Percentiles rank a stretch among this genome's conserved stretches.
Conservation (phyloP, 75 land plant species). For the Chamaecyparis obtusa region DNA sequence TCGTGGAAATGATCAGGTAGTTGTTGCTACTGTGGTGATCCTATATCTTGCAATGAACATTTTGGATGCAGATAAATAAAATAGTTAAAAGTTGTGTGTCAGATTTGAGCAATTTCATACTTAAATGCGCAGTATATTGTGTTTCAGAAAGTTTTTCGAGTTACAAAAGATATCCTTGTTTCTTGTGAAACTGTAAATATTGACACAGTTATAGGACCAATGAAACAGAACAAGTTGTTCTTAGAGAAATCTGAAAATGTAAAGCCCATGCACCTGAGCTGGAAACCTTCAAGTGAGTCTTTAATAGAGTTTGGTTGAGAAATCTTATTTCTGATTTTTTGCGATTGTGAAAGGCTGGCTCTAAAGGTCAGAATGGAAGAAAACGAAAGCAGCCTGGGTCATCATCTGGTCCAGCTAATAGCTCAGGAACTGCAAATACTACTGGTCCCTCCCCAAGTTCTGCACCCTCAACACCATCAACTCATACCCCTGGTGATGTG, state of each 20-base stretch:
- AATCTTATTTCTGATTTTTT: constrained; percentile 4
- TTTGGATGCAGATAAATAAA: not conserved
- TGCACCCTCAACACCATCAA: constrained; percentile 96
- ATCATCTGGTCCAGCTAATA: constrained; percentile 97
- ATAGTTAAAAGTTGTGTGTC: not conserved
- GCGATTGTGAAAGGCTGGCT: constrained; percentile 51
- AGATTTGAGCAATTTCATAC: not conserved
- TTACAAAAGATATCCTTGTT: not conserved
- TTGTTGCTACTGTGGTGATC: not conserved
- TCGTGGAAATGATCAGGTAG: constrained; percentile 49
- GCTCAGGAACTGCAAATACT: constrained; percentile 95
- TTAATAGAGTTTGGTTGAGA: not conserved
- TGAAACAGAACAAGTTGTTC: not conserved
- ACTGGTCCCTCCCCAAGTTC: constrained; percentile 92
- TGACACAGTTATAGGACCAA: not conserved
- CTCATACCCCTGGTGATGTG: constrained; percentile 97
- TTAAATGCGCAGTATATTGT: not conserved
- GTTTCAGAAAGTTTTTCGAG: constrained; percentile 15
- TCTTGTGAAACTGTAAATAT: not conserved
- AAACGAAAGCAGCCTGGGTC: constrained; percentile 84
- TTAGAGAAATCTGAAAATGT: too few relatives aligned
- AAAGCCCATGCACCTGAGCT: not conserved
- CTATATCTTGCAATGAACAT: not conserved
- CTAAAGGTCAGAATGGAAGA: constrained; percentile 76
- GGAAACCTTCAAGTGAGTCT: not conserved